phyloP scores from a whole-genome alignment of 139 green algal genomes.

The Coccomyxa sp. region DNA sequence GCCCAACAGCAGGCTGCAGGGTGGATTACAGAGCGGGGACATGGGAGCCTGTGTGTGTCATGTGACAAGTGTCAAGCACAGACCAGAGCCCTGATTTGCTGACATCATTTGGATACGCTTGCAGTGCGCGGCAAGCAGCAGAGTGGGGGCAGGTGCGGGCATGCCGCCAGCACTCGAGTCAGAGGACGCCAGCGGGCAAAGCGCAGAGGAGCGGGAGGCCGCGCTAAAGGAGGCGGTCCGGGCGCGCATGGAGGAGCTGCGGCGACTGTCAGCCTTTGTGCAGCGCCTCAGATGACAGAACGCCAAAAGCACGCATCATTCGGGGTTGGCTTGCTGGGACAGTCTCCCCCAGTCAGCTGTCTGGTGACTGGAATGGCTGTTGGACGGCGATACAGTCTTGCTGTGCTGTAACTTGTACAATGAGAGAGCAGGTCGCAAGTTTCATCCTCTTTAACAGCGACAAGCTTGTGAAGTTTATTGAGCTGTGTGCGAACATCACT shows the following conservation, averaged over 20 bases:
- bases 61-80: not conserved
- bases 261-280: too few species aligned
- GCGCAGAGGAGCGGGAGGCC: constrained; percentile 19
- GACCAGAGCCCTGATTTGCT: not conserved
- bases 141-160: not conserved
- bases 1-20: not conserved
- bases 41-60: not conserved
- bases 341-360: too few species aligned
- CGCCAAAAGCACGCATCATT: too few species aligned
- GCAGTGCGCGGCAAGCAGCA: not conserved
- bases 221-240: constrained; percentile 9
- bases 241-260: constrained; percentile 6
- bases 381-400: too few species aligned
- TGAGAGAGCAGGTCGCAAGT: too few species aligned
- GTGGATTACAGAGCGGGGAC: not conserved
- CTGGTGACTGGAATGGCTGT: too few species aligned
- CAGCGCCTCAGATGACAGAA: not conserved
- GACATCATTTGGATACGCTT: not conserved
- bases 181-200: not conserved
- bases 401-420: too few species aligned
- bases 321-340: too few species aligned
- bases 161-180: constrained; percentile 1
- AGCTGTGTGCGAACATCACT: too few species aligned
- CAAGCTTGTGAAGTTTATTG: too few species aligned
- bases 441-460: too few species aligned